Percentiles rank a stretch among this genome's conserved stretches.
Evolutionary conservation across 1,284 basidiomycete species (phyloP).

Genomic region (Apiotrichum laibachii): DNA sequence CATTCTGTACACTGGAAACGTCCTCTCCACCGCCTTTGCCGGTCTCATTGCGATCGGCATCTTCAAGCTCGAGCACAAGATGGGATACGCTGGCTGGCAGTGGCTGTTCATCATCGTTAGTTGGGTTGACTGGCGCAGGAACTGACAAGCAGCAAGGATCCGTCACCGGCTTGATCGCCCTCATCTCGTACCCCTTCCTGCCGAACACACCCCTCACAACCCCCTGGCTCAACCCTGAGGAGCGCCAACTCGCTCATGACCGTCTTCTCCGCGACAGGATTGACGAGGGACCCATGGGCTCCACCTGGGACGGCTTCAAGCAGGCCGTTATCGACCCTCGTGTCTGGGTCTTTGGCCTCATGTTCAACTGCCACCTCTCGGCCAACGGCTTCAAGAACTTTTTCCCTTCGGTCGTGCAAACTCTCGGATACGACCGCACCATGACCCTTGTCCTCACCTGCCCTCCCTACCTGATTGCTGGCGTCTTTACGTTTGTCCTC

Average conservation of each 20-base stretch:
- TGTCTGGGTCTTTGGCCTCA: conserved; percentile 33
- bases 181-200: conserved; percentile 36
- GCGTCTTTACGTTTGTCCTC: conserved; percentile 24
- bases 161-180: conserved; percentile 33
- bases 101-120: conserved; percentile 28
- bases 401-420: conserved; percentile 32
- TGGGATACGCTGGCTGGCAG: conserved; percentile 27
- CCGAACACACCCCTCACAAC: conserved; percentile 51
- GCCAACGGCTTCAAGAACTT: conserved; percentile 39
- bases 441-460: conserved; percentile 48
- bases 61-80: conserved; percentile 19
- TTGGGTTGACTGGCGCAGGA: neutral
- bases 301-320: conserved; percentile 33
- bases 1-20: conserved; percentile 37
- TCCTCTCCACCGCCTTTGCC: conserved; percentile 25
- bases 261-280: conserved; percentile 27
- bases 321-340: conserved; percentile 33
- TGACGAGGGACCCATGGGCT: conserved; percentile 29
- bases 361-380: conserved; percentile 31
- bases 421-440: conserved; percentile 40
- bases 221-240: conserved; percentile 44
- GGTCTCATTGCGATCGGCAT: conserved; percentile 27
- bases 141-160: conserved; percentile 32
- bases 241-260: conserved; percentile 27
- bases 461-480: conserved; percentile 42